Evolutionary conservation across 805 yeast genomes (phyloP).

Genomic region (Maudiozyma barnettii): DNA sequence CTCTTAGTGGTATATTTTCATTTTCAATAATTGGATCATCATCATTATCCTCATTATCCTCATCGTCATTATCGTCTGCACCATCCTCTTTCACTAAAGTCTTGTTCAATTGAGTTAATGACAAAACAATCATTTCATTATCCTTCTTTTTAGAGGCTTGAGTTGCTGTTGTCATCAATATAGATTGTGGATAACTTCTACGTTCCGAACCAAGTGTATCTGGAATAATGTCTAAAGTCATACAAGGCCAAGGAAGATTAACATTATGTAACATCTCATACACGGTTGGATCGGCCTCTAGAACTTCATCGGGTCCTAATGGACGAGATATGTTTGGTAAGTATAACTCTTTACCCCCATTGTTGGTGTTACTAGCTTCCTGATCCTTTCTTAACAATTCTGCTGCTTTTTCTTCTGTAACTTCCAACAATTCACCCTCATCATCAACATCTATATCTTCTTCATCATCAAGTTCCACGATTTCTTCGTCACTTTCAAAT

Average conservation of each 20-base stretch:
- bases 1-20: conserved; percentile 64
- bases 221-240: conserved; percentile 82
- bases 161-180: conserved; percentile 83
- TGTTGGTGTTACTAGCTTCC: conserved; percentile 28
- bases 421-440: conserved; percentile 28
- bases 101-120: conserved; percentile 70
- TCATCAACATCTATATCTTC: conserved; percentile 33
- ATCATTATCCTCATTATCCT: conserved; percentile 55
- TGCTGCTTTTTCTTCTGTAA: conserved; percentile 30
- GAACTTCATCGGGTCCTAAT: conserved; percentile 87
- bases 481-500: conserved; percentile 84
- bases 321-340: conserved; percentile 85
- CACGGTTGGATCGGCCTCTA: conserved; percentile 93
- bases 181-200: conserved; percentile 78
- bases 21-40: conserved; percentile 82
- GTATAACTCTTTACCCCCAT: conserved; percentile 42
- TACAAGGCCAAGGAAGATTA: conserved; percentile 93
- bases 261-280: conserved; percentile 95
- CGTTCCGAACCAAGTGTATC: conserved; percentile 83
- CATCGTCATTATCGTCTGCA: conserved; percentile 65
- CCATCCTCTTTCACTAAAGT: conserved; percentile 80
- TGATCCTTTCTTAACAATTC: conserved; percentile 32
- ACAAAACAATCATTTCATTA: conserved; percentile 79
- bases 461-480: conserved; percentile 67
- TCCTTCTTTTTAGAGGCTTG: conserved; percentile 84